phyloP scores from a whole-genome alignment of 306 rosid genomes.

The Castanopsis chinensis region DNA sequence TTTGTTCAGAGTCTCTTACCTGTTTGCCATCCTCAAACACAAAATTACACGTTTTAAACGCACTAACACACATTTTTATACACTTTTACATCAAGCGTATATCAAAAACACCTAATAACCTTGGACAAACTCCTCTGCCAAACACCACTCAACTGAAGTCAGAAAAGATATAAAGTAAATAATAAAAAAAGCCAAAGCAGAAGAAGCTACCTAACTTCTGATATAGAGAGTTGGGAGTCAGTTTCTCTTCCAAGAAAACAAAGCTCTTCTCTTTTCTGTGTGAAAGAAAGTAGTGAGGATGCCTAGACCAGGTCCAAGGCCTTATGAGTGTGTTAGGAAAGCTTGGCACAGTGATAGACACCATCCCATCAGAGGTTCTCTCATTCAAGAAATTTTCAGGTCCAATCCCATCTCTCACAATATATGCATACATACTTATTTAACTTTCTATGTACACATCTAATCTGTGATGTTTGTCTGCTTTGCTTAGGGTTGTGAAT shows the following conservation, averaged over 20 bases:
- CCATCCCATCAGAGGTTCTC: slow-evolving; percentile 77
- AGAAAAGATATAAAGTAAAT: neutral
- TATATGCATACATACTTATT: neutral
- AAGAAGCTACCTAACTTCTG: neutral
- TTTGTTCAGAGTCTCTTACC: slow-evolving; percentile 25
- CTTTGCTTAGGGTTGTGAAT: slow-evolving; percentile 50
- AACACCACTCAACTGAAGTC: neutral
- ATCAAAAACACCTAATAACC: no score
- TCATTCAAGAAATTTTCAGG: slow-evolving; percentile 88
- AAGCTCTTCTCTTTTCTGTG: neutral
- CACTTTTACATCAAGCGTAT: no score
- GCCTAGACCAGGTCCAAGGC: slow-evolving; percentile 76
- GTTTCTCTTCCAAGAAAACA: slow-evolving; percentile 23
- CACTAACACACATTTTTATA: no score
- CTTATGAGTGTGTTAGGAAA: slow-evolving; percentile 71
- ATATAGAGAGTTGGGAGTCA: neutral
- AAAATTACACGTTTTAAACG: no score
- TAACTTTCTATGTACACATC: neutral
- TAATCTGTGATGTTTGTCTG: slow-evolving; percentile 3
- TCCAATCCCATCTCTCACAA: neutral
- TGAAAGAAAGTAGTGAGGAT: slow-evolving; percentile 24
- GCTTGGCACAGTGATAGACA: slow-evolving; percentile 89
- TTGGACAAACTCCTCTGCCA: no score
- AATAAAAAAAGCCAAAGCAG: neutral
- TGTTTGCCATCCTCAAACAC: no score